Evolutionary conservation across 2,329 filamentous ascomycete species (phyloP), one percentile per base, ranked within the genome.

Genomic region (Alternaria alternata): DNA sequence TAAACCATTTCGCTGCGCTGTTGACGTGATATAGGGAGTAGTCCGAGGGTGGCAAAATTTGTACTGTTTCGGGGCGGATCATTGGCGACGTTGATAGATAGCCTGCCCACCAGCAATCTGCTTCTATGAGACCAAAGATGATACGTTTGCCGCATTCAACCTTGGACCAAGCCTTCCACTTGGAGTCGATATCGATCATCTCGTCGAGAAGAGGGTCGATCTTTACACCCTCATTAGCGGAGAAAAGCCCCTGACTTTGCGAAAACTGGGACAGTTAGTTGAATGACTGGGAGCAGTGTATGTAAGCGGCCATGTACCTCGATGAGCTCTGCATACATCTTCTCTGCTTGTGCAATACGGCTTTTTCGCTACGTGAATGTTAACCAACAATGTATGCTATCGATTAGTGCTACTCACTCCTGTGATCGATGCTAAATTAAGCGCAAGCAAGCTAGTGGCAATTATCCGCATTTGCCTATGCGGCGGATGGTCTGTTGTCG

Each of bases 131-230:
- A 5, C 81, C 81, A 16, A 81, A 76, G n/a, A 83, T 82, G n/a
- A 82, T 75, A 32, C 74, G 78, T 67, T 85, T 85, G 0, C 78
- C 78, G 47, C 82, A 84, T 69, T 86, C 84, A 7, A 85, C 78
- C 49, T 82, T 81, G 61, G 81, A 79, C 84, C 84, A 86, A 3
- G 82, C 81, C 64, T 82, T 84, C 84, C 84, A 86, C 64, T 79
- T 74, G 24, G 77, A 71, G 49, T 84, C 81, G 34, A 81, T 75
- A 61, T 83, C 80, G 14, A 79, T 70, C 7, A 83, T 75, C 5
- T 78, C 73, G 26, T 82, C 81, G 22, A 84, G 79, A 4, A 84
- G 67, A 18, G 80, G 78, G 42, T 74, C 75, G 2, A 75, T 65
- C 18, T 70, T 61, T 5, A 63, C 61, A 24, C 68, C 67, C 63